These are phyloP conservation scores for Keithomyces neogunnii DNA, from an alignment of 2,329 filamentous ascomycete species.

Conservation along the genomic window DNA sequence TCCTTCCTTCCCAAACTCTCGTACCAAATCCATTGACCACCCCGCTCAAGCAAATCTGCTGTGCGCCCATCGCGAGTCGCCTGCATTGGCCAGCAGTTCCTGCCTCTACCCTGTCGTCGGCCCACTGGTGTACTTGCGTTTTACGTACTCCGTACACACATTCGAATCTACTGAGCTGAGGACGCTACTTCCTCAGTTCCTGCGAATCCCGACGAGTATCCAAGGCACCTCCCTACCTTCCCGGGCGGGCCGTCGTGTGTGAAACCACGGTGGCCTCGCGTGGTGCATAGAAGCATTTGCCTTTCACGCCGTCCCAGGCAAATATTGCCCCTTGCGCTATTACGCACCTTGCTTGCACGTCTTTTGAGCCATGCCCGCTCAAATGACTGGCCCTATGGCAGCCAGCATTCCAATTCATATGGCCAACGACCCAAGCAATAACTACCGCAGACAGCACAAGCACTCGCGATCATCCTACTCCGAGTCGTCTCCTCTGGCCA, in stretches of 20 bases:
- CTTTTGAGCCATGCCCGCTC: conserved; percentile 26
- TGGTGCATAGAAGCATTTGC: conserved; percentile 11
- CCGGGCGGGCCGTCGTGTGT: conserved; percentile 13
- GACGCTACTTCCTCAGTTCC: background rate
- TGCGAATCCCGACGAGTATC: conserved; percentile 5
- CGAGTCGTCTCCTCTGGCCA: conserved; percentile 45
- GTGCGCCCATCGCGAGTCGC: conserved; percentile 6
- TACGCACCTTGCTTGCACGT: background rate
- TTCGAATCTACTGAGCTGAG: background rate
- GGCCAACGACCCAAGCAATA: conserved; percentile 25
- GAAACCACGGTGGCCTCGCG: conserved; percentile 18
- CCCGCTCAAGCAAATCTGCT: conserved; percentile 5
- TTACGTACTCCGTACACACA: conserved; percentile 31
- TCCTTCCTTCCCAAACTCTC: background rate
- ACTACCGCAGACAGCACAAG: conserved; percentile 41
- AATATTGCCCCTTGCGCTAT: background rate
- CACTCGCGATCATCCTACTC: conserved; percentile 55
- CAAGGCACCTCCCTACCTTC: conserved; percentile 5
- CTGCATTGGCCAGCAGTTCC: conserved; percentile 20
- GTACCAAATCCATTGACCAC: conserved; percentile 2
- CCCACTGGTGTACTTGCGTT: conserved; percentile 24
- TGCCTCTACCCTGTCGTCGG: conserved; percentile 14
- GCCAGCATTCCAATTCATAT: conserved; percentile 30
- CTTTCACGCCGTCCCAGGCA: background rate
- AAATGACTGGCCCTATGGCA: conserved; percentile 29